Percentiles rank a stretch among this genome's conserved stretches.
Conservation (phyloP, 805 yeast species). For the Pichia cabralensis region DNA sequence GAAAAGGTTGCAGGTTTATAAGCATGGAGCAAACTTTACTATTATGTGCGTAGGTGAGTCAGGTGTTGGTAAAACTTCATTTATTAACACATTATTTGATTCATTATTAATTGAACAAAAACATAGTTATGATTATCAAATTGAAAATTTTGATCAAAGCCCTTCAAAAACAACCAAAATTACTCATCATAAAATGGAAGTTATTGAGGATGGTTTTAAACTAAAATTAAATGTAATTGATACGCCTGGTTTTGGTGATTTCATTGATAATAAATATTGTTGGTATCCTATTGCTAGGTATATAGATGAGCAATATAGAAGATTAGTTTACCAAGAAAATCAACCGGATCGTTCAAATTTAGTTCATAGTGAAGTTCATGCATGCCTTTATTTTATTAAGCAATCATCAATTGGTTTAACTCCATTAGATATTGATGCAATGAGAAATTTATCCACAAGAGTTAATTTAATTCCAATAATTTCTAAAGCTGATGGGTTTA, state of each 20-base stretch:
- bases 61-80: slow-evolving; percentile 78
- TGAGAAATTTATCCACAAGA: slow-evolving; percentile 59
- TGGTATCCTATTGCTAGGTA: slow-evolving; percentile 64
- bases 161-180: slow-evolving; percentile 26
- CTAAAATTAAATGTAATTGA: slow-evolving; percentile 56
- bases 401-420: slow-evolving; percentile 56
- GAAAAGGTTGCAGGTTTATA: slow-evolving; percentile 25
- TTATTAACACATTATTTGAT: slow-evolving; percentile 71
- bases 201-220: slow-evolving; percentile 50
- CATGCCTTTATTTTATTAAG: slow-evolving; percentile 71
- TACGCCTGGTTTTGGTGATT: slow-evolving; percentile 71
- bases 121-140: slow-evolving; percentile 17
- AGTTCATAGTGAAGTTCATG: slow-evolving; percentile 67
- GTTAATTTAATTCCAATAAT: slow-evolving; percentile 78
- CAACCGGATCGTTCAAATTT: slow-evolving; percentile 51
- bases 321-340: slow-evolving; percentile 62
- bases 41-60: slow-evolving; percentile 79
- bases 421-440: slow-evolving; percentile 60
- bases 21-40: slow-evolving; percentile 66
- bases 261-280: slow-evolving; percentile 51
- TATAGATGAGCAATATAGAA: slow-evolving; percentile 71
- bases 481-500: slow-evolving; percentile 70
- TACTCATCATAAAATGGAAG: slow-evolving; percentile 32
- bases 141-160: slow-evolving; percentile 11
- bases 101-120: slow-evolving; percentile 26